Evolutionary conservation across 768 basidiomycete genomes (phyloP).

Genomic region (Tulasnella sp.): DNA sequence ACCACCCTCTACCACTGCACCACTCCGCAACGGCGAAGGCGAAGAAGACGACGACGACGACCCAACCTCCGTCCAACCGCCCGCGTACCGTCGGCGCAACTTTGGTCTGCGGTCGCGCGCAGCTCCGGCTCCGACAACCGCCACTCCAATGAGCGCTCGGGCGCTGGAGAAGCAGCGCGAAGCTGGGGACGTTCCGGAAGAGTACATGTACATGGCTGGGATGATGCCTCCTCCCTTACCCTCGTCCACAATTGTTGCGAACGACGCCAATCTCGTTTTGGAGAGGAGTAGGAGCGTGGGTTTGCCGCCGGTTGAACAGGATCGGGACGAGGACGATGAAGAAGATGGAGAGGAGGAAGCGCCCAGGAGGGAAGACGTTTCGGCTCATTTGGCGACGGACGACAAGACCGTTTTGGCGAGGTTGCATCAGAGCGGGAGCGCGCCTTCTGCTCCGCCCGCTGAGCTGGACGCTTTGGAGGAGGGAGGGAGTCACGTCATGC

Average conservation of each 20-base stretch:
- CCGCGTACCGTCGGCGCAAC: slow-evolving; percentile 6
- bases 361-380: neutral
- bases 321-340: neutral
- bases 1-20: neutral
- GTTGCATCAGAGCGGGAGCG: slow-evolving; percentile 3
- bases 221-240: neutral
- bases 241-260: neutral
- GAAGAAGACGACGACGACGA: neutral
- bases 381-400: slow-evolving; percentile 23
- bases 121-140: neutral
- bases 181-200: neutral
- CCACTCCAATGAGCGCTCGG: neutral
- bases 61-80: neutral
- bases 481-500: neutral
- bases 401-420: slow-evolving; percentile 18
- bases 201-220: slow-evolving; percentile 5
- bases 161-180: neutral
- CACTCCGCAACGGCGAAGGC: neutral
- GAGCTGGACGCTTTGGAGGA: neutral
- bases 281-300: neutral
- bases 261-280: neutral
- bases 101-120: neutral
- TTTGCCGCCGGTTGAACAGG: neutral
- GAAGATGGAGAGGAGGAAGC: neutral
- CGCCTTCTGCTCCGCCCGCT: neutral